Percentiles rank a stretch among this genome's conserved stretches.
phyloP scores from a whole-genome alignment of 2,329 filamentous ascomycete species.

The Sporothrix dimorphospora region DNA sequence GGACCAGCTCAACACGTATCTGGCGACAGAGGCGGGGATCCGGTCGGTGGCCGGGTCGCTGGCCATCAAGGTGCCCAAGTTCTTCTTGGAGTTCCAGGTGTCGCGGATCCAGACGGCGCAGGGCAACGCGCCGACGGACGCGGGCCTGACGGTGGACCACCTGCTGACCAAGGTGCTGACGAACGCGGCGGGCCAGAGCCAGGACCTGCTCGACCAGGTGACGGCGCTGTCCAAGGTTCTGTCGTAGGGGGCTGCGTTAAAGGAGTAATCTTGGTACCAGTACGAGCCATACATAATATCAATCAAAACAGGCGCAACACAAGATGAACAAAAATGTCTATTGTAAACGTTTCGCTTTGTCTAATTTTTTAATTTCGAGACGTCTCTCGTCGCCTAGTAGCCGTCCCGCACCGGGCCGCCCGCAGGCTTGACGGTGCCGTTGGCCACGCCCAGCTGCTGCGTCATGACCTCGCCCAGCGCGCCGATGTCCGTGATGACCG shows the following conservation, averaged over 20 bases:
- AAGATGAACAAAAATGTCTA: background rate
- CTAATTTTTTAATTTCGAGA: background rate
- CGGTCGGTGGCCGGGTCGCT: conserved; percentile 56
- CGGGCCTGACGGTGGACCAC: conserved; percentile 59
- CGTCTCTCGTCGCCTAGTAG: conserved; percentile 21
- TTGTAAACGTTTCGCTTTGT: background rate
- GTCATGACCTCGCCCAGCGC: conserved; percentile 42
- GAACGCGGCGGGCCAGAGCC: conserved; percentile 55
- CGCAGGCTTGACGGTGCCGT: conserved; percentile 32
- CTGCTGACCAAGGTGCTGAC: conserved; percentile 60
- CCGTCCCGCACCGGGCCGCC: conserved; percentile 22
- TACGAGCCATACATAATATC: background rate
- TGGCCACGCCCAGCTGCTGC: conserved; percentile 40
- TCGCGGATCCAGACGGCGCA: conserved; percentile 62
- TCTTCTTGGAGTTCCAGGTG: conserved; percentile 64
- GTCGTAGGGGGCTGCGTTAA: conserved; percentile 28
- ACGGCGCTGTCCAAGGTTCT: conserved; percentile 42
- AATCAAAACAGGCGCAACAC: background rate
- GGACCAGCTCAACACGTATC: conserved; percentile 58
- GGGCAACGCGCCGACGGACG: conserved; percentile 55
- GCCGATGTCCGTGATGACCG: conserved; percentile 44
- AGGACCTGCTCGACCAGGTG: conserved; percentile 58
- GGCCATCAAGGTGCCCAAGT: conserved; percentile 64
- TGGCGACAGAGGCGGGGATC: conserved; percentile 63
- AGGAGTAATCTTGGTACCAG: background rate